Base-by-base conservation (phyloP, 371 early-diverging fungal genomes). In the Gilbertella persicaria region DNA sequence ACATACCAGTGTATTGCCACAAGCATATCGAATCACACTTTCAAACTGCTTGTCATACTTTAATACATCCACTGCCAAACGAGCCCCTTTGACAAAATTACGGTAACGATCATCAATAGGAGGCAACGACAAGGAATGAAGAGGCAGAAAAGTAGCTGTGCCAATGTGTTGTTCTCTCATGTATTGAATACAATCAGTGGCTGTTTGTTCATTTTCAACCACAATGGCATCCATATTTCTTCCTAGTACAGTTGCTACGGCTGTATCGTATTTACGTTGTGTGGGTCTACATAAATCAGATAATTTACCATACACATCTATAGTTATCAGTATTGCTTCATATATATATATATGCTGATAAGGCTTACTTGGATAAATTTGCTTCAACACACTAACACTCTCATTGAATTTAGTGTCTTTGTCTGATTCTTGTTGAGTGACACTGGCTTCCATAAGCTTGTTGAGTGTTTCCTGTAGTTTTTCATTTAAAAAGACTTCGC, bases 131-230 rank as follows among this genome's bases (percentile, higher is more conserved):
- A 99, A 64, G 0, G 90, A 88, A 51, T 94, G 91, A 14, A 99
- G 72, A 2, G 99, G 99, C 35, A 99, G 65, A 71, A 99, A 99
- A 0, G 96, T 95, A 0, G 94, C 92, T 45, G 90, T 86, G 6
- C 97, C 96, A 6, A 87, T 75, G 19, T 93, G 91, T 71, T 97
- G 96, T 60, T 98, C 98, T 58, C 93, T 82, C 77, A 99, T 75
- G 62, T 93, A 95, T 73, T 83, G 80, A 49, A 93, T 93, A 59
- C 93, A 93, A 29, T 90, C 92, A 24, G 88, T 82, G 7, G 92
- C 93, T 0, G 88, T 89, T 53, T 79, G 71, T 58, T 91, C 84
- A 39, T 82, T 77, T 42, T 90, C 90, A 3, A 93, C 92, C 0
- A 91, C 83, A 53, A 93, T 85, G 9, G 93, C 88, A 49, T 93